These are phyloP conservation scores for Apophysomyces variabilis DNA, from an alignment of 371 early-diverging fungal species.

Conservation along the genomic window DNA sequence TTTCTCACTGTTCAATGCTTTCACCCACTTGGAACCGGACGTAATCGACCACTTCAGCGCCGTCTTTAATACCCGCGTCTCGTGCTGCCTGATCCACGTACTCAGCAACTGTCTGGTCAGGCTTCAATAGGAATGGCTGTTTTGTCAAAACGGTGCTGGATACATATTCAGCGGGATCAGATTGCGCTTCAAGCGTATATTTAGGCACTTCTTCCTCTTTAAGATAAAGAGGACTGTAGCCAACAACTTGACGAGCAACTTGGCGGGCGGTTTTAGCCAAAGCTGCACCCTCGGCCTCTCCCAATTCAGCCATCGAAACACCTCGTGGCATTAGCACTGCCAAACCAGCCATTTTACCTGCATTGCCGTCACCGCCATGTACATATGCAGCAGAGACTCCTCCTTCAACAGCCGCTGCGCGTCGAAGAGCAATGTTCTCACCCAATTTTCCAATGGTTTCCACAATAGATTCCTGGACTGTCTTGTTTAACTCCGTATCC, in stretches of 20 bases:
- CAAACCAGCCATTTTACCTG: constrained; percentile 75
- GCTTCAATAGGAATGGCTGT: constrained; percentile 79
- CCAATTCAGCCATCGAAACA: constrained; percentile 36
- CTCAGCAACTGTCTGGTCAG: constrained; percentile 64
- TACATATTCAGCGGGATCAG: constrained; percentile 50
- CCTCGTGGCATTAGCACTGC: constrained; percentile 59
- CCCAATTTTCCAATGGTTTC: constrained; percentile 85
- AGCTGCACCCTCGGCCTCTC: constrained; percentile 33
- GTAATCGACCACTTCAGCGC: constrained; percentile 66
- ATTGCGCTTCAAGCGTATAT: constrained; percentile 39
- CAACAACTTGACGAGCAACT: constrained; percentile 81
- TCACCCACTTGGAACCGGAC: constrained; percentile 86
- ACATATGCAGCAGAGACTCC: constrained; percentile 62
- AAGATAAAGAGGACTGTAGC: constrained; percentile 67
- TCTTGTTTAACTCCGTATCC: constrained; percentile 35
- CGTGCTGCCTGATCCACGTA: constrained; percentile 39
- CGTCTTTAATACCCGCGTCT: constrained; percentile 56
- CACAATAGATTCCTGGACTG: constrained; percentile 68
- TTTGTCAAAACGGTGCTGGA: constrained; percentile 67
- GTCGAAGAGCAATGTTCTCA: constrained; percentile 85
- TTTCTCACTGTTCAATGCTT: constrained; percentile 60
- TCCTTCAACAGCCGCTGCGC: constrained; percentile 59
- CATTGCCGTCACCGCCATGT: constrained; percentile 71
- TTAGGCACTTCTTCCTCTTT: constrained; percentile 54
- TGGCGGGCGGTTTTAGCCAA: constrained; percentile 64